Base-by-base conservation (phyloP, 805 yeast genomes). In the Kuraishia floccosa region DNA sequence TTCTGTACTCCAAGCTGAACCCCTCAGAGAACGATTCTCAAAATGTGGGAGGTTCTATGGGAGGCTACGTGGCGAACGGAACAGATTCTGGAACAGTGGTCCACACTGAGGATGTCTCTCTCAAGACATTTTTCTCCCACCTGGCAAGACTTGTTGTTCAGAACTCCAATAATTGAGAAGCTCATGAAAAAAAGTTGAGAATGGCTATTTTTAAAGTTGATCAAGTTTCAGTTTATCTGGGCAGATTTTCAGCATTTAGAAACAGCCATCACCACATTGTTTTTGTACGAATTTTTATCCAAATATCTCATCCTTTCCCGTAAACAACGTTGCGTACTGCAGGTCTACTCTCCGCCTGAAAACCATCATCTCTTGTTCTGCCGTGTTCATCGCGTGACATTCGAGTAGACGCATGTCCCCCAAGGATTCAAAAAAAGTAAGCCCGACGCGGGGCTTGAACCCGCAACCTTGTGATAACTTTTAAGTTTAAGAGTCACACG, bases 81-180 rank as follows among this genome's bases (percentile, higher is more conserved):
- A 44, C 46, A 35, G 60, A 59, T 35, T 65, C 72, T 33, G 46
- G 69, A 28, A 84, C 91, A 10, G 82, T 84, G 43, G 96, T 91
- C 30, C 75, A 89, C 53, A 91, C 98, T 16, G 98, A 91, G 59
- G 98, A 91, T 59, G 95, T 91, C 31, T 77, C 89, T 33, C 65
- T 91, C 55, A 95, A 89, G 61, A 86, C 86, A 28, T 91, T 91
- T 59, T 89, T 91, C 93, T 69, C 79, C 30, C 97, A 91, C 57
- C 71, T 91, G 50, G 94, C 87, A 54, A 84, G 84, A 57, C 74
- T 87, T 41, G 93, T 89, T 32, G 96, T 89, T 26, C 56, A 54
- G 37, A 52, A 50, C 30, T 39, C 50, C 13, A 43, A 39, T 32
- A 35, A 26, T 11, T 30, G 22, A 30, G 4, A 4, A 16, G 10